phyloP scores from a whole-genome alignment of 805 yeast species.

The Yarrowia osloensis region DNA sequence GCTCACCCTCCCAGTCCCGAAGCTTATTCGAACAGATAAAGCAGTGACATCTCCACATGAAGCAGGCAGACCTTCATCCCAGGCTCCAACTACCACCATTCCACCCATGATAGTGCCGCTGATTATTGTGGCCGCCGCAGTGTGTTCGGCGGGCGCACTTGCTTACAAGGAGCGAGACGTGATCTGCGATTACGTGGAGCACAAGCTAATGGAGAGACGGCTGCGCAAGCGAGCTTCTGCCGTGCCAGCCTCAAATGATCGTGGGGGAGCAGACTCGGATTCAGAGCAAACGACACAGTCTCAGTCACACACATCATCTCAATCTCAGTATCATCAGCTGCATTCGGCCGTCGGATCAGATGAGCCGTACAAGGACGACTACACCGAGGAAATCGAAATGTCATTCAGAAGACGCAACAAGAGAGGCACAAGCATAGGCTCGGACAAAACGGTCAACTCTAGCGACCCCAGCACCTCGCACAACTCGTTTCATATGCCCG shows the following conservation, averaged over 20 bases:
- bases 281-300: background rate
- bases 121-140: constrained; percentile 26
- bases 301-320: background rate
- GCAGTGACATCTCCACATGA: background rate
- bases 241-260: constrained; percentile 11
- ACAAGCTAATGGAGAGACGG: constrained; percentile 24
- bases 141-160: constrained; percentile 29
- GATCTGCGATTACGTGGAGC: constrained; percentile 26
- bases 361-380: constrained; percentile 11
- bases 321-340: background rate
- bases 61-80: background rate
- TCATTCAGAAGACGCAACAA: constrained; percentile 15
- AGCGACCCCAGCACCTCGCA: background rate
- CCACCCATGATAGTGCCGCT: constrained; percentile 26
- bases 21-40: constrained; percentile 8
- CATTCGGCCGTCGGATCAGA: constrained; percentile 14
- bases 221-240: constrained; percentile 12
- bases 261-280: background rate
- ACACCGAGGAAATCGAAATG: constrained; percentile 27
- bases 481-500: constrained; percentile 21
- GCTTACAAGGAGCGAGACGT: constrained; percentile 26
- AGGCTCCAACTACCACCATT: background rate
- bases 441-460: constrained; percentile 20
- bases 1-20: background rate
- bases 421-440: constrained; percentile 20